Percentiles rank a stretch among this genome's conserved stretches.
These are phyloP conservation scores for Aspergillus pseudoviridinutans DNA, from an alignment of 2,329 filamentous ascomycete species.

Conservation along the genomic window DNA sequence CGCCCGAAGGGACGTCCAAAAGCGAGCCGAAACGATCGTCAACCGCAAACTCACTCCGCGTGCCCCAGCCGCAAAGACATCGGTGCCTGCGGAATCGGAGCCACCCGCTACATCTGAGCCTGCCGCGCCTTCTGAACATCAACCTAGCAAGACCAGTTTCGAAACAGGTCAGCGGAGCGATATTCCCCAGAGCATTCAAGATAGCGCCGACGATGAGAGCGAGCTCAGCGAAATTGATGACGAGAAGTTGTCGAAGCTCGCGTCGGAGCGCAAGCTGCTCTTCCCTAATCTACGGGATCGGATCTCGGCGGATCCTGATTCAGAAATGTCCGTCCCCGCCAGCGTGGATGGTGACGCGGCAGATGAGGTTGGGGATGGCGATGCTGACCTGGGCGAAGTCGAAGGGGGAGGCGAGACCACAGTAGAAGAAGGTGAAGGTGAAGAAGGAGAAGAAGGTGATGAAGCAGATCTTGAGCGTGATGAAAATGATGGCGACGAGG, in stretches of 20 bases:
- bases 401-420: constrained; percentile 19
- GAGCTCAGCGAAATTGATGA: constrained; percentile 61
- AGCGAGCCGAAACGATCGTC: constrained; percentile 56
- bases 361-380: constrained; percentile 20
- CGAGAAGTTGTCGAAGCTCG: constrained; percentile 28
- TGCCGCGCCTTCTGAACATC: constrained; percentile 42
- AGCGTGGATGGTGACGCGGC: constrained; percentile 20
- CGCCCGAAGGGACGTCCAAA: constrained; percentile 56
- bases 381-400: constrained; percentile 12
- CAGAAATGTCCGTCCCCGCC: constrained; percentile 20
- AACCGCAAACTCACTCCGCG: constrained; percentile 34
- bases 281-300: constrained; percentile 24
- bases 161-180: constrained; percentile 45
- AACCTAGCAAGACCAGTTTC: constrained; percentile 36
- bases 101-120: constrained; percentile 16
- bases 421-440: constrained; percentile 11
- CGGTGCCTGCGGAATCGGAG: constrained; percentile 22
- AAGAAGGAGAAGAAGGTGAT: constrained; percentile 12
- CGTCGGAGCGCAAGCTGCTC: constrained; percentile 17
- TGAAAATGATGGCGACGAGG: constrained; percentile 9
- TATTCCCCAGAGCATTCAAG: constrained; percentile 57
- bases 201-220: constrained; percentile 66
- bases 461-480: constrained; percentile 11
- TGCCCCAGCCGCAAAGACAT: constrained; percentile 19
- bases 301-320: constrained; percentile 21